These are phyloP conservation scores for Spizellomyces punctatus DNA, from an alignment of 192 early-diverging fungal genomes.

Conservation along the genomic window DNA sequence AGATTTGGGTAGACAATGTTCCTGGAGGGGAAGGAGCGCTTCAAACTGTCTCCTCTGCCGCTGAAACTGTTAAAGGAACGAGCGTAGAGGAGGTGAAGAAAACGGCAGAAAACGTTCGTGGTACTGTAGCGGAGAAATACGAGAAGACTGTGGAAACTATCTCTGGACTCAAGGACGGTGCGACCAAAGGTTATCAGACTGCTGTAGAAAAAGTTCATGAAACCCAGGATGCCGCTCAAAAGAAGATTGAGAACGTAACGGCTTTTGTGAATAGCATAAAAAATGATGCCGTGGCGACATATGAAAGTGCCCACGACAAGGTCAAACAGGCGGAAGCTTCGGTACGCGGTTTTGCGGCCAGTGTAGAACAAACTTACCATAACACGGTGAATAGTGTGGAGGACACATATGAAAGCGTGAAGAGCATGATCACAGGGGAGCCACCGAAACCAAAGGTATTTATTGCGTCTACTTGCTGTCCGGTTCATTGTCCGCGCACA, in stretches of 20 bases:
- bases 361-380: conserved; percentile 17
- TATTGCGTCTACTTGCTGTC: not conserved
- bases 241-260: conserved; percentile 36
- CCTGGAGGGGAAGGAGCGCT: conserved; percentile 52
- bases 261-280: conserved; percentile 54
- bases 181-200: conserved; percentile 29
- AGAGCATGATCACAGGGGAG: conserved; percentile 22
- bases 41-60: conserved; percentile 13
- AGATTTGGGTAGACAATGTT: conserved; percentile 56
- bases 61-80: conserved; percentile 19
- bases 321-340: conserved; percentile 30
- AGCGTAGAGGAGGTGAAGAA: conserved; percentile 42
- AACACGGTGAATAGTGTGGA: conserved; percentile 24
- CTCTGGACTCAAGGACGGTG: conserved; percentile 34
- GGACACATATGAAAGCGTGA: conserved; percentile 24
- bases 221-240: conserved; percentile 35
- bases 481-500: too few relatives aligned
- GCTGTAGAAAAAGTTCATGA: conserved; percentile 36
- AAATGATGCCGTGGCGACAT: conserved; percentile 62
- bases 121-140: conserved; percentile 28
- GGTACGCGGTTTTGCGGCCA: conserved; percentile 1
- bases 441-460: conserved; percentile 24
- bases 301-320: conserved; percentile 32
- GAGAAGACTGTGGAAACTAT: conserved; percentile 37
- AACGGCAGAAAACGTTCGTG: conserved; percentile 28